A percentile compares a stretch with the other conserved stretches of the same genome.
Evolutionary conservation across 352 stramenopile genomes (phyloP).

Genomic region (Globisporangium heterothallicum): DNA sequence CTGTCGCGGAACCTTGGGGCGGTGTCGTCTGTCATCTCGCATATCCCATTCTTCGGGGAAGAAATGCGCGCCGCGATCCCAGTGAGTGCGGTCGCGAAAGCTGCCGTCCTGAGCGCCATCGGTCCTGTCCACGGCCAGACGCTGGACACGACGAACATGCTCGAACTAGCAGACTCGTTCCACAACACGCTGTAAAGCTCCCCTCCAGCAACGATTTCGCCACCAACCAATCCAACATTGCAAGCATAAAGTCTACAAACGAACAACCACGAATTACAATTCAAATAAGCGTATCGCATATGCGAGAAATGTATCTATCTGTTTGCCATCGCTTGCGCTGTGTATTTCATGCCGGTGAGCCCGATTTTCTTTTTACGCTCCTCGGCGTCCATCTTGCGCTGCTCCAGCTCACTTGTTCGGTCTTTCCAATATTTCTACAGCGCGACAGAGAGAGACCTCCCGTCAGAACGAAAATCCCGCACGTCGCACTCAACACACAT

Average conservation of each 20-base stretch:
- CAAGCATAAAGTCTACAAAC: not conserved
- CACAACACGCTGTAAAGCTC: slow-evolving; percentile 54
- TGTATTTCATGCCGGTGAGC: slow-evolving; percentile 70
- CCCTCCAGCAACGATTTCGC: not conserved
- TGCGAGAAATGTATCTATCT: slow-evolving; percentile 6
- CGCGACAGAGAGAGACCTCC: too few relatives aligned
- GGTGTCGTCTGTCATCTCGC: slow-evolving; percentile 46
- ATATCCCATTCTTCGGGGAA: slow-evolving; percentile 60
- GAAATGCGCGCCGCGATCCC: slow-evolving; percentile 64
- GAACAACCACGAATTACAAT: not conserved
- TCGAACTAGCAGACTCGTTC: slow-evolving; percentile 72
- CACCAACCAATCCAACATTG: not conserved
- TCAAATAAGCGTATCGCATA: not conserved
- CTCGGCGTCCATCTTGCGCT: slow-evolving; percentile 52
- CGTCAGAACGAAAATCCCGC: too few relatives aligned
- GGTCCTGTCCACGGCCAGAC: slow-evolving; percentile 45
- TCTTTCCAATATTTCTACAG: slow-evolving; percentile 69
- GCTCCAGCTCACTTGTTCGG: slow-evolving; percentile 50
- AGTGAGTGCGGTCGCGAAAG: slow-evolving; percentile 67
- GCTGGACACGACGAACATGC: slow-evolving; percentile 70
- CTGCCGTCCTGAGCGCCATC: slow-evolving; percentile 80
- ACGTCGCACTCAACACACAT: too few relatives aligned
- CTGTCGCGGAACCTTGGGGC: slow-evolving; percentile 50
- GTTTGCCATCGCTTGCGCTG: slow-evolving; percentile 37
- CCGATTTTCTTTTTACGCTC: slow-evolving; percentile 77